phyloP scores from a whole-genome alignment of 2,329 filamentous ascomycete genomes.

The Botrytis tulipae region DNA sequence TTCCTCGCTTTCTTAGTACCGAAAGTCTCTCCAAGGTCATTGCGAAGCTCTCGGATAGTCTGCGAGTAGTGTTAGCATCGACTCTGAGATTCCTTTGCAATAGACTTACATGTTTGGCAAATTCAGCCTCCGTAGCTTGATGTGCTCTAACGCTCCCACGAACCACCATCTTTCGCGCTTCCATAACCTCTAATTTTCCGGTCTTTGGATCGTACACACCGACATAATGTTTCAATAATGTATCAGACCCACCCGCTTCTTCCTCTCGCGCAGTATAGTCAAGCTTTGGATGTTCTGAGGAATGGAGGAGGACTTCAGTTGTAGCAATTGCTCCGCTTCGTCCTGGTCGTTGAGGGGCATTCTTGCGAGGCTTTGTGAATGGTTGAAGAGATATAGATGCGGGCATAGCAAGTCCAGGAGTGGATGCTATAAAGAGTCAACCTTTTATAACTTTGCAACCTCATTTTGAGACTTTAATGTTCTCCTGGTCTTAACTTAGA shows the following conservation, averaged over 20 bases:
- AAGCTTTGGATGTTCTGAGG: constrained; percentile 54
- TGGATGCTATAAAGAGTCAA: constrained; percentile 34
- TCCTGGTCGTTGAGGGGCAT: constrained; percentile 29
- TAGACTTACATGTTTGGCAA: constrained; percentile 28
- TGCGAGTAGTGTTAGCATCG: constrained; percentile 34
- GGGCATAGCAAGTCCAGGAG: constrained; percentile 39
- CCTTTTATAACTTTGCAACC: background rate
- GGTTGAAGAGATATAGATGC: constrained; percentile 36
- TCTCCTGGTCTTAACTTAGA: background rate
- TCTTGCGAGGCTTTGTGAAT: constrained; percentile 36
- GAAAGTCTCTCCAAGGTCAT: constrained; percentile 73
- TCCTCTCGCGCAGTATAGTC: constrained; percentile 61
- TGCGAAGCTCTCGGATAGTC: constrained; percentile 61
- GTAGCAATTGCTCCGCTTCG: constrained; percentile 34
- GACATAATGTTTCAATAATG: constrained; percentile 60
- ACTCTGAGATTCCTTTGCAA: background rate
- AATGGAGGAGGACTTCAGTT: constrained; percentile 56
- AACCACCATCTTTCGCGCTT: constrained; percentile 63
- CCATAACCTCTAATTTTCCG: constrained; percentile 57
- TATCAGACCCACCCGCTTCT: constrained; percentile 42
- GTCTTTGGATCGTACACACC: constrained; percentile 62
- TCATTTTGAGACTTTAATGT: background rate
- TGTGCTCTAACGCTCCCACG: constrained; percentile 57
- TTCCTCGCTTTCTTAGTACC: constrained; percentile 86
- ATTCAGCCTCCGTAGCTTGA: constrained; percentile 48